phyloP scores from a whole-genome alignment of 768 basidiomycete species.

The Tulasnella sp. region DNA sequence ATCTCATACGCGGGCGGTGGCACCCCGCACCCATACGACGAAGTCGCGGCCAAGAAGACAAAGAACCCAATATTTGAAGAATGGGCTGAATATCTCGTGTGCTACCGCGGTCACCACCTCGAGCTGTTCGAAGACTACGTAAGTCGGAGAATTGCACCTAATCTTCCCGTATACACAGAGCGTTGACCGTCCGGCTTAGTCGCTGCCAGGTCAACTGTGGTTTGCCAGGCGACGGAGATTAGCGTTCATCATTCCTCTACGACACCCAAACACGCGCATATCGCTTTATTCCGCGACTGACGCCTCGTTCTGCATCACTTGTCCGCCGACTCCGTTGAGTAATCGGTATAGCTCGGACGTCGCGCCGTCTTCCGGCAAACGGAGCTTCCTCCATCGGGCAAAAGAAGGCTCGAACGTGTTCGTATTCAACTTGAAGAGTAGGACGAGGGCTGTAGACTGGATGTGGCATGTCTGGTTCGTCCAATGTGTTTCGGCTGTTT shows the following conservation, averaged over 20 bases:
- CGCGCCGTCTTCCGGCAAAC: constrained; percentile 22
- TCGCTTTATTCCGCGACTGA: constrained; percentile 84
- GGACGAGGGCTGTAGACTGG: constrained; percentile 79
- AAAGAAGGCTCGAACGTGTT: constrained; percentile 72
- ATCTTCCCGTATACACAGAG: neutral
- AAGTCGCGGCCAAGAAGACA: constrained; percentile 51
- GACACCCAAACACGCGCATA: constrained; percentile 47
- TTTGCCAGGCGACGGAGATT: constrained; percentile 63
- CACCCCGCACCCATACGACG: constrained; percentile 47
- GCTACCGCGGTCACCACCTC: constrained; percentile 64
- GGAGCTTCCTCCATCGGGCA: constrained; percentile 30
- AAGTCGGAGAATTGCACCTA: constrained; percentile 21
- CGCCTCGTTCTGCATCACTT: constrained; percentile 61
- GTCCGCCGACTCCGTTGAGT: constrained; percentile 32
- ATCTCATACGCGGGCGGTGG: constrained; percentile 50
- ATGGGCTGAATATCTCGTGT: constrained; percentile 76
- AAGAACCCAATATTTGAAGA: constrained; percentile 49
- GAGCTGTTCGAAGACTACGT: constrained; percentile 85
- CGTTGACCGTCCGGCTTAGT: constrained; percentile 15
- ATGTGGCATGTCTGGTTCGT: constrained; percentile 72
- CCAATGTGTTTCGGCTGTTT: too few relatives aligned
- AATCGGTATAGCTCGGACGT: constrained; percentile 28
- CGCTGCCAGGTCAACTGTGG: constrained; percentile 54
- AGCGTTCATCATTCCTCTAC: constrained; percentile 65
- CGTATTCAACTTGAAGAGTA: constrained; percentile 67